A percentile compares a stretch with the other conserved stretches of the same genome.
phyloP scores from a whole-genome alignment of 306 rosid species.

The Vicia faba region DNA sequence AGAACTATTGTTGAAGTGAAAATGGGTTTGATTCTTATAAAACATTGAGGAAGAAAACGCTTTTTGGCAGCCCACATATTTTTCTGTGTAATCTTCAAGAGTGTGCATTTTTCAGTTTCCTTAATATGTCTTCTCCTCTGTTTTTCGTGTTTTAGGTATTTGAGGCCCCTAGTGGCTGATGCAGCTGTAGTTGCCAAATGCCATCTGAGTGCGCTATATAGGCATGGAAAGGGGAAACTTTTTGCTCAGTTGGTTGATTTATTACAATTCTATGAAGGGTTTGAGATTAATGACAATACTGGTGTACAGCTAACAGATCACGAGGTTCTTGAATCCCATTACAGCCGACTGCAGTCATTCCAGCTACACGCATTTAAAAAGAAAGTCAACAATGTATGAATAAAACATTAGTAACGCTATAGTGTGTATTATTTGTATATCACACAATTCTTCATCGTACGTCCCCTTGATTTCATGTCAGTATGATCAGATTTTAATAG shows the following conservation, averaged over 20 bases:
- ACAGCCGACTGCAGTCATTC: slow-evolving; percentile 78
- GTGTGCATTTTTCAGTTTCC: neutral
- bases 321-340: slow-evolving; percentile 90
- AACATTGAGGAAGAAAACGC: slow-evolving; percentile 20
- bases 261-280: slow-evolving; percentile 89
- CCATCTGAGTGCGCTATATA: slow-evolving; percentile 91
- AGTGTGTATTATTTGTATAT: slow-evolving; percentile 14
- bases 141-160: slow-evolving; percentile 57
- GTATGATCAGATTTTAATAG: slow-evolving; percentile 3
- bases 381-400: slow-evolving; percentile 66
- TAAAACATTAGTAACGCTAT: slow-evolving; percentile 1
- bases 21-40: slow-evolving; percentile 9
- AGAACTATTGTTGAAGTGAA: slow-evolving; percentile 13
- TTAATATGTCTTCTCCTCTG: neutral
- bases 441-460: slow-evolving; percentile 16
- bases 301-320: slow-evolving; percentile 92
- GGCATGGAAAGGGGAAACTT: slow-evolving; percentile 90
- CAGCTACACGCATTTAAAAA: slow-evolving; percentile 88
- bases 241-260: slow-evolving; percentile 95
- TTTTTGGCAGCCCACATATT: neutral
- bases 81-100: neutral
- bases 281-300: slow-evolving; percentile 93
- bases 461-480: slow-evolving; percentile 16
- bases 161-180: slow-evolving; percentile 96
- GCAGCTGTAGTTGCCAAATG: slow-evolving; percentile 98